Base-by-base conservation (phyloP, 345 rosid species). In the Aquilaria malaccensis region DNA sequence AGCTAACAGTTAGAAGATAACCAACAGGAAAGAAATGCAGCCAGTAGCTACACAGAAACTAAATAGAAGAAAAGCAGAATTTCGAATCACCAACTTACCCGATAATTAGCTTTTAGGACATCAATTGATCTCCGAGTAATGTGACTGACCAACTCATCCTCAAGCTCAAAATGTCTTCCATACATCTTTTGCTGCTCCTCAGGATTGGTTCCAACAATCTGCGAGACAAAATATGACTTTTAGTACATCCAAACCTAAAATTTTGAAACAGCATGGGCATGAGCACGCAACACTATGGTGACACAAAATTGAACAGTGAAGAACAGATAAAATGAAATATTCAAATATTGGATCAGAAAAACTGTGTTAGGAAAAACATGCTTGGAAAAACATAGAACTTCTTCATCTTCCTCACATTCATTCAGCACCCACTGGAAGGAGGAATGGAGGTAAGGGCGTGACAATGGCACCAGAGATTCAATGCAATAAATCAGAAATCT, bases 181-280 rank as follows among this genome's bases (percentile, higher is more conserved):
- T 54, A 80, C 97, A 85, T 88, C 71, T 88, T 94, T 60, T 94
- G 99, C 61, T 84, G 88, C 74, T 88, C 97, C 70, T 94, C 95
- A 0, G 87, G 55, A 70, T 80, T 90, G 48, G 79, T 66, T 56
- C 84, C 90, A 57, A 78, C 74, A 30, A 94, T 89, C 99, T 94
- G 76, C 56, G 60, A 63, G 43, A 45, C 45, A 60, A 57, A 50
- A 33, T 31, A 37, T 37, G 43, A 9, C 43, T 37, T 37, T 37
- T 37, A 37, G 43, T 4, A 37, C 7, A 9, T 37, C 43, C 3
- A 5, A 37, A 37, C 7, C 5, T 9, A 4, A 37, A 37, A 37
- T 4, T 37, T 37, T 37, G 7, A 37, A 37, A 9, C 43, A 4
- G 43, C 43, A 37, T 37, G 43, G 5, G 43, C 22, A 22, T 22